A percentile compares a stretch with the other conserved stretches of the same genome.
Evolutionary conservation across 2,329 filamentous ascomycete species (phyloP).

Genomic region (Xylaria digitata): DNA sequence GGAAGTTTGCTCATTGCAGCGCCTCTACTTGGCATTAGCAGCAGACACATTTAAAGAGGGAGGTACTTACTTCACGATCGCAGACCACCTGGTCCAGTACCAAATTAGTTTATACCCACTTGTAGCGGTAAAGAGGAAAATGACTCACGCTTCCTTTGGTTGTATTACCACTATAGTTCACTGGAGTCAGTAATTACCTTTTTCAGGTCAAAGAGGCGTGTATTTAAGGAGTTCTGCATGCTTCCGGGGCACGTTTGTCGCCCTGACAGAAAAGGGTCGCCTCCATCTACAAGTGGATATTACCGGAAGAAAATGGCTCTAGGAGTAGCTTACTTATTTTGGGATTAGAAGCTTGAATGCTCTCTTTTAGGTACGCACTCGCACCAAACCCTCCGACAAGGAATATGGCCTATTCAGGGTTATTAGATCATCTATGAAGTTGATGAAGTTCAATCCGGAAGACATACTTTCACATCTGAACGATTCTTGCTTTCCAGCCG

Average conservation of each 20-base stretch:
- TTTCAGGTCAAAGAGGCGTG: no score
- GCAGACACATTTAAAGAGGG: background rate
- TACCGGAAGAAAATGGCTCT: no score
- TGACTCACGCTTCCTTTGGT: conserved; percentile 2
- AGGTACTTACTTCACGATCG: background rate
- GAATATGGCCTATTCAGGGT: background rate
- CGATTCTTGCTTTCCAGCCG: background rate
- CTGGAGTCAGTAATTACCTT: no score
- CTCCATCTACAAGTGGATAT: no score
- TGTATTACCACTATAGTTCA: background rate
- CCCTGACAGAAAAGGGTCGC: no score
- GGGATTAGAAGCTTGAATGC: background rate
- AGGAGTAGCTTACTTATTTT: background rate
- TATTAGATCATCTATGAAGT: background rate
- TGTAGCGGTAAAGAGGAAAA: background rate
- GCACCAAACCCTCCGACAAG: background rate
- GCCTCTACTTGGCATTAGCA: background rate
- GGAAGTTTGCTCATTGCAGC: conserved; percentile 1
- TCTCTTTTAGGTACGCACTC: background rate
- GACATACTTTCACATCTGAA: background rate
- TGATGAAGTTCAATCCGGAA: background rate
- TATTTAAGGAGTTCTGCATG: no score
- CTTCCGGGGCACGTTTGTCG: no score
- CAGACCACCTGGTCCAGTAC: background rate
- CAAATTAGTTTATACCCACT: no score